Base-by-base conservation (phyloP, 2,329 filamentous ascomycete species). In the Diaporthe sp. region DNA sequence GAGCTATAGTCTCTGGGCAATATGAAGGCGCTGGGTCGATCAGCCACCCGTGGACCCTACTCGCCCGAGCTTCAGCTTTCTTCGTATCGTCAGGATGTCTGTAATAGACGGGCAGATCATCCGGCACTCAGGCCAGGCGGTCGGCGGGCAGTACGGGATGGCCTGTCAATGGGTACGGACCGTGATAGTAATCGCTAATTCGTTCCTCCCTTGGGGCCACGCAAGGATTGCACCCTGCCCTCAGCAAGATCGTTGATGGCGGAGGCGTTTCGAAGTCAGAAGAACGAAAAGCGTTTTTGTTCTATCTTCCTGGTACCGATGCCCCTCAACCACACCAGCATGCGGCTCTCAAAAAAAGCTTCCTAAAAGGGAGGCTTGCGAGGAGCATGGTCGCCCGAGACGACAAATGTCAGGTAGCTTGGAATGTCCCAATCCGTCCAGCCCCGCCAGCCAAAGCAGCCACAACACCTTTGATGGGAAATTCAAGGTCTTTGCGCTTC, bases 321-420 rank as follows among this genome's bases (percentile, higher is more conserved):
- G 34, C 22, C 34, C n/a, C 34, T 53, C 49, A 47, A 49, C 22
- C 51, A 31, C 58, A 31, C 58, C 34, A n/a, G 44, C 47, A 34
- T 47, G 15, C 7, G n/a, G 47, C 57, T 65, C 57, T 57, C 73
- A 72, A 37, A 31, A 8, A 49, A 42, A 34, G 31, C 34, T 57
- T 60, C 65, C 55, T 20, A 20, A 37, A 39, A 25, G 37, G 68
- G 63, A 37, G 47, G 58, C 68, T 75, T 72, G 73, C 73, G 68
- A 75, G 55, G 44, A 57, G 58, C 49, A 22, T 25, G 34, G 37
- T 28, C 34, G n/a, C 65, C 65, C 31, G 28, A 28, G 22, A 20
- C 47, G 63, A 44, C 60, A 47, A 20, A 68, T 39, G 22, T 15
- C 34, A 53, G 47, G 65, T 53, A 28, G 49, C 31, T 39, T 39